Conservation (phyloP, 2,329 filamentous ascomycete species). For the Sphaerostilbella broomeana region DNA sequence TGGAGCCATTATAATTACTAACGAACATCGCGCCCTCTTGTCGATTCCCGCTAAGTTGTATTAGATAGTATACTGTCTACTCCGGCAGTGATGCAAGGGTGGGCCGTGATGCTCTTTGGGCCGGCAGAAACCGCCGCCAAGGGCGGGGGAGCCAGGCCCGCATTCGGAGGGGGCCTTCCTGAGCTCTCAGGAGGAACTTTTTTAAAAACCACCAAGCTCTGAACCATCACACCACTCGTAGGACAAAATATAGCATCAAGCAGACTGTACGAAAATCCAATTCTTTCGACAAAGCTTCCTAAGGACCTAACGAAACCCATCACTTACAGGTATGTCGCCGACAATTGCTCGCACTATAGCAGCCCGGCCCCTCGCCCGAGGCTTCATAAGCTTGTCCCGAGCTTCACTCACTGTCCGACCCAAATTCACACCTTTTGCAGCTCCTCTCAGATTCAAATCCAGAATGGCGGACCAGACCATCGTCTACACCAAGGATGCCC, state of each 20-base stretch:
- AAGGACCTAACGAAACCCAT: neutral
- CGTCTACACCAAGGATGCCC: conserved; percentile 53
- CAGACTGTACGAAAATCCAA: neutral
- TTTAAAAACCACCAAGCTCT: no score
- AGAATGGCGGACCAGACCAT: conserved; percentile 43
- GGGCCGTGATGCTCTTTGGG: conserved; percentile 9
- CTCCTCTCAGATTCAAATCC: conserved; percentile 27
- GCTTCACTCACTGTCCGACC: conserved; percentile 11
- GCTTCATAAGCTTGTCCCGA: conserved; percentile 7
- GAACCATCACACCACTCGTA: no score
- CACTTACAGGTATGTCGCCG: conserved; percentile 22
- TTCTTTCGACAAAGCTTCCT: neutral
- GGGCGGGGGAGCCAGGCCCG: conserved; percentile 9
- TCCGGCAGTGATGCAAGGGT: neutral
- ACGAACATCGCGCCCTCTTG: no score
- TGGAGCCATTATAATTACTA: no score
- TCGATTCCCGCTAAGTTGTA: no score
- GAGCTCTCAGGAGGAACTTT: neutral
- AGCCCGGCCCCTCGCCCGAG: conserved; percentile 11
- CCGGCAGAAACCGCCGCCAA: conserved; percentile 15
- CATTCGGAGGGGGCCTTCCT: conserved; percentile 8
- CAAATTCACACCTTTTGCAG: conserved; percentile 27
- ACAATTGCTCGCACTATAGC: conserved; percentile 15
- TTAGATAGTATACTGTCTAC: no score
- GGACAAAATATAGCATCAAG: no score